Base-by-base conservation (phyloP, 306 rosid species). In the Carpinus viminea region DNA sequence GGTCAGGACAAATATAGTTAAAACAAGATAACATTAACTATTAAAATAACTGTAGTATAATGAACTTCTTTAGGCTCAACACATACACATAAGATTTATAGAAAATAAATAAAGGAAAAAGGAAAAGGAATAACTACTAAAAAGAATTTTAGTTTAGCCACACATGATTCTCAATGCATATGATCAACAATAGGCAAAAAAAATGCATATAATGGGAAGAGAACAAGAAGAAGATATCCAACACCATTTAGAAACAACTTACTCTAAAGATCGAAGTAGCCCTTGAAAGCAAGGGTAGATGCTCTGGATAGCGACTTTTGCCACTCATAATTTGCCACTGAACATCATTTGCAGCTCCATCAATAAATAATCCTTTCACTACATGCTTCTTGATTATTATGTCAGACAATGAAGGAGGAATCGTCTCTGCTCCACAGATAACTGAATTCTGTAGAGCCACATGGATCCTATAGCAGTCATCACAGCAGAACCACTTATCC, bases 401-500 rank as follows among this genome's bases (percentile, higher is more conserved):
- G 70, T 78, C 78, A 11, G 93, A 91, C 76, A 90, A 81, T 70
- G 88, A 76, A 83, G 81, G 74, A 59, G 96, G 94, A 77, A 93
- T 83, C 50, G 24, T 56, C 78, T 89, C 93, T 21, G 96, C 88
- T 81, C 97, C 99, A 66, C 81, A 78, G 54, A 84, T 83, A 80
- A 93, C 93, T 73, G 88, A 85, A 84, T 81, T 89, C 84, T 86
- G 91, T 24, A 96, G 84, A 34, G 92, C 91, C 72, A 76, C 83
- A 75, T 93, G 88, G 85, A 96, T 93, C 83, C 86, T 84, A 76
- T 83, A 88, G 86, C 99, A 96, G 77, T 96, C 93, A 17, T 82
- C 91, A 76, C 98, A 87, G 82, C 99, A 96, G 83, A 96, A 96
- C 99, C 99, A 96, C 89, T 96, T 96, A 76, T 96, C 97, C 88